Conservation (phyloP, 257 asterid genomes). For the Verbascum thapsus region DNA sequence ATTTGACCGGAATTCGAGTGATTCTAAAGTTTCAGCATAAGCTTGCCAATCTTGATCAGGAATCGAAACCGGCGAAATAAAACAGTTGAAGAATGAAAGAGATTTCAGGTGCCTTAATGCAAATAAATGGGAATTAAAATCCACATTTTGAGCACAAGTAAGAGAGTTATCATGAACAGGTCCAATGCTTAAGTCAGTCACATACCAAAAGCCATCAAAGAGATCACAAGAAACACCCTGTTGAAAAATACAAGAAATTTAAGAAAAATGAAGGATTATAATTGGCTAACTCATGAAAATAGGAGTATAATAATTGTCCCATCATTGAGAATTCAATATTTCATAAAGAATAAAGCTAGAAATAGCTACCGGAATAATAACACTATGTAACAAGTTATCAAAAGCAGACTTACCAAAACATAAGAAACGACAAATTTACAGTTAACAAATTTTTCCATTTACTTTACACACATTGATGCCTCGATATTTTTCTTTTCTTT, state of each 20-base stretch:
- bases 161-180: constrained; percentile 89
- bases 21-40: constrained; percentile 53
- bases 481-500: too few relatives aligned
- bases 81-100: constrained; percentile 78
- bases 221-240: constrained; percentile 98
- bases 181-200: constrained; percentile 75
- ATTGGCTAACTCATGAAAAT: too few relatives aligned
- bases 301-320: too few relatives aligned
- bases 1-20: constrained; percentile 75
- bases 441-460: constrained; percentile 31
- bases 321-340: background rate
- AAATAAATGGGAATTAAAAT: constrained; percentile 55
- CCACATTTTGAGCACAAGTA: constrained; percentile 59
- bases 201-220: constrained; percentile 83
- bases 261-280: too few relatives aligned
- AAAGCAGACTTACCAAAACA: constrained; percentile 23
- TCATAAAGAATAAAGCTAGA: constrained; percentile 29
- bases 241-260: constrained; percentile 5
- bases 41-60: constrained; percentile 60
- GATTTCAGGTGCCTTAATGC: constrained; percentile 64
- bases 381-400: constrained; percentile 19
- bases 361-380: constrained; percentile 28
- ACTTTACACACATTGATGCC: too few relatives aligned
- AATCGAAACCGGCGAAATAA: constrained; percentile 50
- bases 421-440: constrained; percentile 31